These are phyloP conservation scores for Aureobasidium lini DNA, from an alignment of 2,329 filamentous ascomycete genomes.

Conservation along the genomic window DNA sequence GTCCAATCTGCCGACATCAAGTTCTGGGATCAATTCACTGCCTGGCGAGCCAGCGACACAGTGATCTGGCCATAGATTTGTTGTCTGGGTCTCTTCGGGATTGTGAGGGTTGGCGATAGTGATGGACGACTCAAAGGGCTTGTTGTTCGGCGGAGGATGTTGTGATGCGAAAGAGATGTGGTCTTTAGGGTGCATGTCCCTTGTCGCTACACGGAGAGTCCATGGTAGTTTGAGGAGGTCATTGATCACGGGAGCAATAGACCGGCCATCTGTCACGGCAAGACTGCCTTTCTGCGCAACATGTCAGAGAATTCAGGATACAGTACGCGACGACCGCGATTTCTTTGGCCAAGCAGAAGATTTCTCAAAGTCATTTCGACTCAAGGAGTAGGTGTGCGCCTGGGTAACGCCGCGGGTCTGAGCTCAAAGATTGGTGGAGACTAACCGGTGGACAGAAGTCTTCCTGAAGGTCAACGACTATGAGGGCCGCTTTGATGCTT, in stretches of 20 bases:
- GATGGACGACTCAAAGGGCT: slow-evolving; percentile 58
- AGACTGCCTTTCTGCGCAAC: slow-evolving; percentile 66
- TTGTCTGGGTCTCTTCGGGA: slow-evolving; percentile 51
- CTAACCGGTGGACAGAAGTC: slow-evolving; percentile 88
- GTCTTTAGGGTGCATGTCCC: slow-evolving; percentile 77
- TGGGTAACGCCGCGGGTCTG: background rate
- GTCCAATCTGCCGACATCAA: slow-evolving; percentile 56
- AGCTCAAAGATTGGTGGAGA: background rate
- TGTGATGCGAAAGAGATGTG: slow-evolving; percentile 88
- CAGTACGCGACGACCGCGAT: background rate
- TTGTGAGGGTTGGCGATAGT: slow-evolving; percentile 63
- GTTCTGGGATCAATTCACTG: slow-evolving; percentile 64
- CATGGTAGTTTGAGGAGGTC: slow-evolving; percentile 57
- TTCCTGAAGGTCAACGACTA: slow-evolving; percentile 73
- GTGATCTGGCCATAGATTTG: slow-evolving; percentile 81
- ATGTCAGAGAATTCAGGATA: background rate
- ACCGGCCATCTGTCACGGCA: slow-evolving; percentile 66
- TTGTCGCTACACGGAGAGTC: slow-evolving; percentile 69
- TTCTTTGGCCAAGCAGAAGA: background rate
- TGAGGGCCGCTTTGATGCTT: slow-evolving; percentile 13
- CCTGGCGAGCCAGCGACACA: slow-evolving; percentile 72
- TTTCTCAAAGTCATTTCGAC: background rate
- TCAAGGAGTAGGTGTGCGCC: background rate
- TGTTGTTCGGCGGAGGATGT: slow-evolving; percentile 55
- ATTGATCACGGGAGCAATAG: slow-evolving; percentile 66